Conservation (phyloP, 352 stramenopile genomes). For the Globisporangium cystogenes region DNA sequence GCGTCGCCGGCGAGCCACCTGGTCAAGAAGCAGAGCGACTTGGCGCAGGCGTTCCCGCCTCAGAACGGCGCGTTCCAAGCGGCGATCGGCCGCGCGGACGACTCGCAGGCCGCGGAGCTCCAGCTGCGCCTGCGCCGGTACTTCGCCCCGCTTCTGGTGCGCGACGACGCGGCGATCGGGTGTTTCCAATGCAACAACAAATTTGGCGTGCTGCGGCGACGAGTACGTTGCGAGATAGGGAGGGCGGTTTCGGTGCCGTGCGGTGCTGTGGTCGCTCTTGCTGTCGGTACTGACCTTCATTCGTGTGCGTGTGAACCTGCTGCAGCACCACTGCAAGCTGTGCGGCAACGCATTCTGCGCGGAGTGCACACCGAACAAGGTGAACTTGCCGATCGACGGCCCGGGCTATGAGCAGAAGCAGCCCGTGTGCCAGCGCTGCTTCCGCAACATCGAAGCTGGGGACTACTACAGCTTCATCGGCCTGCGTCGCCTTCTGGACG, state of each 20-base stretch:
- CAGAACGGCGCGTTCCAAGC: conserved; percentile 8
- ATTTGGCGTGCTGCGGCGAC: conserved; percentile 69
- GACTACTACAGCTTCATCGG: conserved; percentile 78
- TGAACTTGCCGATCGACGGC: conserved; percentile 52
- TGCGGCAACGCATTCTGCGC: conserved; percentile 72
- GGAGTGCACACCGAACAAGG: conserved; percentile 71
- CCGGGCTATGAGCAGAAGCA: conserved; percentile 63
- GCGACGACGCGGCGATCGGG: conserved; percentile 31
- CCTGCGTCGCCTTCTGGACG: conserved; percentile 46
- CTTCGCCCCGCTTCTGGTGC: conserved; percentile 52
- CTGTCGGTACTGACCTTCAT: background rate
- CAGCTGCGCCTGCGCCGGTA: conserved; percentile 41
- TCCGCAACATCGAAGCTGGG: conserved; percentile 55
- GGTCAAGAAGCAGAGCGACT: conserved; percentile 14
- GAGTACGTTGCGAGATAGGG: conserved; percentile 26
- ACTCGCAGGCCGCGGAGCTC: conserved; percentile 18
- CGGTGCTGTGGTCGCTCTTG: background rate
- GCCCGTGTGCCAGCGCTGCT: conserved; percentile 68
- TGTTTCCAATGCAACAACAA: conserved; percentile 67
- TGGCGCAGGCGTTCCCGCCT: conserved; percentile 13
- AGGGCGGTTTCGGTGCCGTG: no score
- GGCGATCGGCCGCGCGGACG: conserved; percentile 10
- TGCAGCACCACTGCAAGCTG: conserved; percentile 66
- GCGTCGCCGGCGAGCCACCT: conserved; percentile 5
- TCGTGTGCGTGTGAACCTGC: background rate